Percentiles rank a stretch among this genome's conserved stretches.
Evolutionary conservation across 495 filamentous ascomycete species (phyloP).

Genomic region (Neurospora hispaniola): DNA sequence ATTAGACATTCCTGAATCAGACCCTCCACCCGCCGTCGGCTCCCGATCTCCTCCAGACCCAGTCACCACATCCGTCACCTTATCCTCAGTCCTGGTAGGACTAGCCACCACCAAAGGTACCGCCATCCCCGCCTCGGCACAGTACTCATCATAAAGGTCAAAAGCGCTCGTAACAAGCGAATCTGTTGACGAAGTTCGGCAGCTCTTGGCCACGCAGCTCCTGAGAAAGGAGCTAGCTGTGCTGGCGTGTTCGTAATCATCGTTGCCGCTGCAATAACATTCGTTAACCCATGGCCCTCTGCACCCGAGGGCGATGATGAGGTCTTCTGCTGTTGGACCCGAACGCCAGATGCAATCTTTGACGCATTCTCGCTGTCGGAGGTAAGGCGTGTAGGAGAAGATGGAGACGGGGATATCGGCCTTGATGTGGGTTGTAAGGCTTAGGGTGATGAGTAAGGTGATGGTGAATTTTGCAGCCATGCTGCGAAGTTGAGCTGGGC

Average conservation of each 20-base stretch:
- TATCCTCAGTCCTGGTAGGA: background rate
- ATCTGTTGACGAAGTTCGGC: background rate
- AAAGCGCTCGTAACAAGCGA: background rate
- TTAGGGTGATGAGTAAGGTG: background rate
- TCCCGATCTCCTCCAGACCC: background rate
- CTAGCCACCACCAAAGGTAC: background rate
- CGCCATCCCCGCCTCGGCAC: background rate
- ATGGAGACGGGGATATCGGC: background rate
- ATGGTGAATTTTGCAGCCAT: background rate
- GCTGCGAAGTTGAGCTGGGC: background rate
- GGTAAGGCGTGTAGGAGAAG: background rate
- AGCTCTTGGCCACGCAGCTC: background rate
- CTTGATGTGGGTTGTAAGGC: background rate
- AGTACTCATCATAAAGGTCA: slow-evolving; percentile 4
- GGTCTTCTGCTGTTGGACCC: background rate
- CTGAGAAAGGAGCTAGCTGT: slow-evolving; percentile 2
- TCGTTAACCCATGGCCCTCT: slow-evolving; percentile 1
- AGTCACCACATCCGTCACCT: background rate
- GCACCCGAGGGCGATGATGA: slow-evolving; percentile 3
- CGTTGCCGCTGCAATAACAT: slow-evolving; percentile 3
- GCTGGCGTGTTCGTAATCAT: background rate
- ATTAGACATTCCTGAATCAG: background rate
- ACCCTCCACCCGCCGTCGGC: background rate
- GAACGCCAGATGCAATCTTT: slow-evolving; percentile 8
- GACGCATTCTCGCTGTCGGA: slow-evolving; percentile 4